These are phyloP conservation scores for Platismatia glauca DNA, from an alignment of 495 filamentous ascomycete species.

Conservation along the genomic window DNA sequence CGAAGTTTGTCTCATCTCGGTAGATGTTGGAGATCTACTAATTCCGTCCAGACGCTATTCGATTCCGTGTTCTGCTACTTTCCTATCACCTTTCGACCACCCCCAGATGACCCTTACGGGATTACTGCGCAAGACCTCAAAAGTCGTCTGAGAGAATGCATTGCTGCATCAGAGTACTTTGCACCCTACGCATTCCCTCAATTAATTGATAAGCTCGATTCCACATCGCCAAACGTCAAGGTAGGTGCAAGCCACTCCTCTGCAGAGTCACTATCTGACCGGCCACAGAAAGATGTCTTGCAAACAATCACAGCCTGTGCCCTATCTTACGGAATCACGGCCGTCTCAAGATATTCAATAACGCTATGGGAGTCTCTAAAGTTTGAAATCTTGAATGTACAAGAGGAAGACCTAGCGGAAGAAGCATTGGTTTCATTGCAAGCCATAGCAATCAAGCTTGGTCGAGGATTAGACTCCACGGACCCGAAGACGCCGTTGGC, in stretches of 20 bases:
- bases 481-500: slow-evolving; percentile 46
- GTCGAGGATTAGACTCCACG: slow-evolving; percentile 40
- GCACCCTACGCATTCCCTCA: slow-evolving; percentile 61
- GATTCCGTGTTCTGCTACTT: slow-evolving; percentile 73
- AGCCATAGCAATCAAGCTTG: slow-evolving; percentile 49
- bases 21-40: slow-evolving; percentile 19
- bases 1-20: slow-evolving; percentile 38
- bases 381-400: slow-evolving; percentile 66
- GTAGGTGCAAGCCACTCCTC: slow-evolving; percentile 27
- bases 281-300: slow-evolving; percentile 54
- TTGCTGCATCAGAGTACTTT: slow-evolving; percentile 58
- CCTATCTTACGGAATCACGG: slow-evolving; percentile 49
- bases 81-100: slow-evolving; percentile 67
- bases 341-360: slow-evolving; percentile 58
- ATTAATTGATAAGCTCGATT: slow-evolving; percentile 67
- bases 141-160: slow-evolving; percentile 57
- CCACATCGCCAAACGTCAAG: slow-evolving; percentile 65
- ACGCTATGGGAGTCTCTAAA: slow-evolving; percentile 68
- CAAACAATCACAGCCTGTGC: slow-evolving; percentile 57
- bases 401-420: slow-evolving; percentile 61
- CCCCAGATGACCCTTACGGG: slow-evolving; percentile 65
- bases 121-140: slow-evolving; percentile 70
- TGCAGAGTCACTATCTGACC: slow-evolving; percentile 26
- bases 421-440: slow-evolving; percentile 47
- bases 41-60: slow-evolving; percentile 47